These are phyloP conservation scores for Coemansia sp. DNA, from an alignment of 192 early-diverging fungal genomes.

Conservation along the genomic window DNA sequence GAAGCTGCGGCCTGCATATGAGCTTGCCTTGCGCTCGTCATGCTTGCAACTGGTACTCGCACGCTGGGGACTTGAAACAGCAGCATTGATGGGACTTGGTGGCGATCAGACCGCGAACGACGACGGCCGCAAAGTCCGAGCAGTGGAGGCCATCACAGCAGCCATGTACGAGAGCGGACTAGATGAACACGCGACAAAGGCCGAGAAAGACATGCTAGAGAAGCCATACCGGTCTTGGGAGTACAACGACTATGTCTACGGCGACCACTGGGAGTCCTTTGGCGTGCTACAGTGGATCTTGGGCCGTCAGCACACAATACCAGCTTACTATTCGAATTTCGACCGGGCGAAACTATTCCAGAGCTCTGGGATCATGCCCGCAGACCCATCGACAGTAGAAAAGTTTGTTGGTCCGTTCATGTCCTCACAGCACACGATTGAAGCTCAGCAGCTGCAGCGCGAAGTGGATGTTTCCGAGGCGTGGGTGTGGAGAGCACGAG, in stretches of 20 bases:
- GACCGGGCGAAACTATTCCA: slow-evolving; percentile 58
- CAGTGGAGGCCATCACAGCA: slow-evolving; percentile 48
- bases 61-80: slow-evolving; percentile 66
- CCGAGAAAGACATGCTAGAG: slow-evolving; percentile 56
- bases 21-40: slow-evolving; percentile 55
- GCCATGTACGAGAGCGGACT: slow-evolving; percentile 55
- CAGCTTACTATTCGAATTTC: slow-evolving; percentile 60
- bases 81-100: slow-evolving; percentile 48
- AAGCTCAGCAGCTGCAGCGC: slow-evolving; percentile 32
- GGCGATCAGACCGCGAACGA: slow-evolving; percentile 44
- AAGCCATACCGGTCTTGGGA: slow-evolving; percentile 55
- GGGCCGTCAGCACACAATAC: slow-evolving; percentile 55
- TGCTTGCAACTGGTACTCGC: slow-evolving; percentile 64
- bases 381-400: slow-evolving; percentile 58
- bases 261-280: slow-evolving; percentile 59
- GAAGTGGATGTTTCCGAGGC: slow-evolving; percentile 59
- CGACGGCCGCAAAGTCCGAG: slow-evolving; percentile 42
- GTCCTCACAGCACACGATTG: slow-evolving; percentile 32
- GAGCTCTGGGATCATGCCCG: slow-evolving; percentile 61
- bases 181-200: slow-evolving; percentile 35
- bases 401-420: slow-evolving; percentile 56
- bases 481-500: slow-evolving; percentile 65
- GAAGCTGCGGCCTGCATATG: slow-evolving; percentile 42
- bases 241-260: slow-evolving; percentile 48
- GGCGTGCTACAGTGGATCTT: slow-evolving; percentile 62